phyloP scores from a whole-genome alignment of 2,329 filamentous ascomycete genomes.

The Decorospora gaudefroyi region DNA sequence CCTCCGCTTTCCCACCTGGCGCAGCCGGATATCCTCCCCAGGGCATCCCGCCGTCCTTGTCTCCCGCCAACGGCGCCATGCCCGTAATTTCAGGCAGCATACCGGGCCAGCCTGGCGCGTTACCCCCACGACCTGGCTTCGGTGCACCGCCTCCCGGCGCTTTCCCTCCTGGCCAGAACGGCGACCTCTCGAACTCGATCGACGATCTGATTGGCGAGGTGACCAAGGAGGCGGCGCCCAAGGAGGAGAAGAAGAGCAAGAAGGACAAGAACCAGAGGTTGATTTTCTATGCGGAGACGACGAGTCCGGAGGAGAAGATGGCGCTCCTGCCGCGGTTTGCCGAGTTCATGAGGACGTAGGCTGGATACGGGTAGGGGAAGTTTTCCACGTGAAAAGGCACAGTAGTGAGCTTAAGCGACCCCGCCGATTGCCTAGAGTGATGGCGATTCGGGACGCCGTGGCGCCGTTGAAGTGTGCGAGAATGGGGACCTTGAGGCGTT shows the following conservation, averaged over 20 bases:
- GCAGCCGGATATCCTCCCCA: slow-evolving; percentile 25
- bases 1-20: slow-evolving; percentile 31
- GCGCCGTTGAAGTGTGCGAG: too few species aligned
- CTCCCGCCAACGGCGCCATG: slow-evolving; percentile 33
- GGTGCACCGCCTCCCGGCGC: slow-evolving; percentile 27
- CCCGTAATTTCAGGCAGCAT: slow-evolving; percentile 39
- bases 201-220: slow-evolving; percentile 59
- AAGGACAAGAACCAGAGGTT: slow-evolving; percentile 66
- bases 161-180: slow-evolving; percentile 18
- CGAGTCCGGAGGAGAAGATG: slow-evolving; percentile 90
- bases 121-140: slow-evolving; percentile 49
- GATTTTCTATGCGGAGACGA: slow-evolving; percentile 78
- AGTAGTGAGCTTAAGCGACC: not conserved
- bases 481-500: too few species aligned
- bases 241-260: slow-evolving; percentile 60
- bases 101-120: slow-evolving; percentile 32
- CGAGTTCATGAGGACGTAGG: slow-evolving; percentile 31
- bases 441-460: too few species aligned
- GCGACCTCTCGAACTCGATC: slow-evolving; percentile 49
- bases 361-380: slow-evolving; percentile 3
- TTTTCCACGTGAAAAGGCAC: not conserved
- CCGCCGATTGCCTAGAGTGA: too few species aligned
- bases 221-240: slow-evolving; percentile 50
- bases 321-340: slow-evolving; percentile 76
- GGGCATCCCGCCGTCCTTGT: slow-evolving; percentile 29